phyloP scores from a whole-genome alignment of 139 green algal species.

The Micractinium sp. region DNA sequence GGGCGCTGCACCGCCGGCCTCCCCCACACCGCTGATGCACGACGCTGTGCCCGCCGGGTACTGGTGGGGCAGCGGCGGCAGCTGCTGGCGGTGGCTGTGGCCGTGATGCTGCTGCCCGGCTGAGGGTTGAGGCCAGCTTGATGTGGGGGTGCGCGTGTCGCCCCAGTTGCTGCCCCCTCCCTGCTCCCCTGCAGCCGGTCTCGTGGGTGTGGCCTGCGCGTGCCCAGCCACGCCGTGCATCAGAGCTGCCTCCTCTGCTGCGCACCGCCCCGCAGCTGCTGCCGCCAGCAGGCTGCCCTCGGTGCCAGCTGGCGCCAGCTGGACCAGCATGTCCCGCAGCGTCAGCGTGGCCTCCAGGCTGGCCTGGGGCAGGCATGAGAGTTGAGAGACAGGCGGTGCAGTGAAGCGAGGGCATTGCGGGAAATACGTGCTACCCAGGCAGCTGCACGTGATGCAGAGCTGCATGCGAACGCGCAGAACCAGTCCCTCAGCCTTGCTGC shows the following conservation, averaged over 20 bases:
- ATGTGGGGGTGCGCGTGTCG: not conserved
- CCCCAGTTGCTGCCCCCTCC: too few relatives aligned
- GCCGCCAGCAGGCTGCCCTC: not conserved
- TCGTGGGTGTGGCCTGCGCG: too few relatives aligned
- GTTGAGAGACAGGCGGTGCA: not conserved
- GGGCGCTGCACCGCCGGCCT: not conserved
- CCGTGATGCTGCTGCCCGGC: not conserved
- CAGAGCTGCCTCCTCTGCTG: not conserved
- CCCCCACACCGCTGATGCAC: not conserved
- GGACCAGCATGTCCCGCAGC: slow-evolving; percentile 28
- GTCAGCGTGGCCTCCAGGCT: slow-evolving; percentile 44
- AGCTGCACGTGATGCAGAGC: not conserved
- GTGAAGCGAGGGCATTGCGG: not conserved
- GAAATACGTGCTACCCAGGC: not conserved
- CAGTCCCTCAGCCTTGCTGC: too few relatives aligned
- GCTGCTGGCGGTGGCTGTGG: not conserved
- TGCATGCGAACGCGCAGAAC: not conserved
- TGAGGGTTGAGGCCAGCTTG: not conserved
- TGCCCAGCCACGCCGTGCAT: too few relatives aligned
- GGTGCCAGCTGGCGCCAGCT: not conserved
- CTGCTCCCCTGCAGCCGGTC: too few relatives aligned
- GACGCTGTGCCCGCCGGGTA: not conserved
- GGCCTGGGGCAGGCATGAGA: not conserved
- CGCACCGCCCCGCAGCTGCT: not conserved
- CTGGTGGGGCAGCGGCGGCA: not conserved